phyloP scores from a whole-genome alignment of 345 rosid genomes.

The Bruguiera parviflora region DNA sequence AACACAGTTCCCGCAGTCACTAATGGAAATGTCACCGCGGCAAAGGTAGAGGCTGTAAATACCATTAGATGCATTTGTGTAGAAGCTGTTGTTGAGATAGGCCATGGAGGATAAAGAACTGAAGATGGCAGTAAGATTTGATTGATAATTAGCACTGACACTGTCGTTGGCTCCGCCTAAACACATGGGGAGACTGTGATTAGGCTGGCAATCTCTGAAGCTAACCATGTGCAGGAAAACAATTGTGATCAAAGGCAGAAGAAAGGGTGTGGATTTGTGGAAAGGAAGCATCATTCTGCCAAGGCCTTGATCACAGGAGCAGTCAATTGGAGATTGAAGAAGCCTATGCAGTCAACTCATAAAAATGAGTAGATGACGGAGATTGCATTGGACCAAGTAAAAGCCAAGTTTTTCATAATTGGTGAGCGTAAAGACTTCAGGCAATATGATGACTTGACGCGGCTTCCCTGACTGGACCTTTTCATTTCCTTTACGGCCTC shows the following conservation, averaged over 20 bases:
- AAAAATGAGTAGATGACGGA: too few species aligned
- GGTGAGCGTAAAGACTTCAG: too few species aligned
- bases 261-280: background rate
- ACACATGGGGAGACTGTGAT: background rate
- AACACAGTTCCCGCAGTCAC: conserved; percentile 19
- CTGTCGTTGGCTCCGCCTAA: background rate
- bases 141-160: background rate
- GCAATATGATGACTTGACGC: too few species aligned
- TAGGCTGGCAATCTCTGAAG: conserved; percentile 1
- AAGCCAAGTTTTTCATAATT: too few species aligned
- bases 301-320: background rate
- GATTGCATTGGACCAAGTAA: too few species aligned
- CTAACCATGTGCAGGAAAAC: background rate
- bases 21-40: conserved; percentile 13
- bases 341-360: too few species aligned
- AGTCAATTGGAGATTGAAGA: background rate
- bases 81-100: conserved; percentile 17
- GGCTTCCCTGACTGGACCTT: too few species aligned
- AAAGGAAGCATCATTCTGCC: conserved; percentile 3
- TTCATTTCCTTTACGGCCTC: too few species aligned
- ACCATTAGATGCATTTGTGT: conserved; percentile 8
- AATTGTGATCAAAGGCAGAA: background rate
- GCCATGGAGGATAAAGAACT: conserved; percentile 19
- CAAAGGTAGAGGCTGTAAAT: conserved; percentile 30
- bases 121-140: conserved; percentile 19